Percentiles rank a stretch among this genome's conserved stretches.
phyloP scores from a whole-genome alignment of 805 yeast species.

The Teunomyces funiuensis region DNA sequence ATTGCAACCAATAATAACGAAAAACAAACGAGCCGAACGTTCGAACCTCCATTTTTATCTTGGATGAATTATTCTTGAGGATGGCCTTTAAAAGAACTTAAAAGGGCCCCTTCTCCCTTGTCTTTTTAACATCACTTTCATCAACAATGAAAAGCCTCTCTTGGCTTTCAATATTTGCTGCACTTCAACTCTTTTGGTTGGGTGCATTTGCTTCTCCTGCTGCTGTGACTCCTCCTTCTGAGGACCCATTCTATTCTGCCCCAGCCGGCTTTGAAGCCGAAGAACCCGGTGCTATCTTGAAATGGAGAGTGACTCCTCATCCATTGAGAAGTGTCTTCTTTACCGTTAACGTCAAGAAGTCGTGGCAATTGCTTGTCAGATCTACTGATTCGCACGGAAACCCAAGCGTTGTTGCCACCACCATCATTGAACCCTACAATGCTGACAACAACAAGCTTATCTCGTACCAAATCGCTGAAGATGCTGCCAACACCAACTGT shows the following conservation, averaged over 20 bases:
- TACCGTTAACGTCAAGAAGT: slow-evolving; percentile 17
- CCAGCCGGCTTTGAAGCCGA: slow-evolving; percentile 22
- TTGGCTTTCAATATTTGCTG: background rate
- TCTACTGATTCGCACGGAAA: slow-evolving; percentile 20
- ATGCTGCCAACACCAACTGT: slow-evolving; percentile 19
- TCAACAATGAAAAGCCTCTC: background rate
- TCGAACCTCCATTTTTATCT: no score
- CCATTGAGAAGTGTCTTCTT: slow-evolving; percentile 17
- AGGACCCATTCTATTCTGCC: slow-evolving; percentile 25
- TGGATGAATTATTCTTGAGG: no score
- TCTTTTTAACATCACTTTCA: background rate
- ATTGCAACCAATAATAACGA: no score
- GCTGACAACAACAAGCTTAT: slow-evolving; percentile 22
- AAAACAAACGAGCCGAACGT: no score
- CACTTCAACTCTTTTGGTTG: background rate
- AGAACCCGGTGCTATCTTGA: slow-evolving; percentile 24
- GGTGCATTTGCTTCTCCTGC: background rate
- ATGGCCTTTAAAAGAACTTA: no score
- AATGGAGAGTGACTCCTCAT: slow-evolving; percentile 19
- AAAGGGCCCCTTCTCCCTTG: no score
- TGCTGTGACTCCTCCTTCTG: background rate
- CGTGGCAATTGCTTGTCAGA: slow-evolving; percentile 23
- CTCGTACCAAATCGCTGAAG: slow-evolving; percentile 21
- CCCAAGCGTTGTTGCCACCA: slow-evolving; percentile 21
- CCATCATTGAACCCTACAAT: slow-evolving; percentile 21